Percentiles rank a stretch among this genome's conserved stretches.
Evolutionary conservation across 352 stramenopile genomes (phyloP).

Genomic region (Globisporangium okanoganense): DNA sequence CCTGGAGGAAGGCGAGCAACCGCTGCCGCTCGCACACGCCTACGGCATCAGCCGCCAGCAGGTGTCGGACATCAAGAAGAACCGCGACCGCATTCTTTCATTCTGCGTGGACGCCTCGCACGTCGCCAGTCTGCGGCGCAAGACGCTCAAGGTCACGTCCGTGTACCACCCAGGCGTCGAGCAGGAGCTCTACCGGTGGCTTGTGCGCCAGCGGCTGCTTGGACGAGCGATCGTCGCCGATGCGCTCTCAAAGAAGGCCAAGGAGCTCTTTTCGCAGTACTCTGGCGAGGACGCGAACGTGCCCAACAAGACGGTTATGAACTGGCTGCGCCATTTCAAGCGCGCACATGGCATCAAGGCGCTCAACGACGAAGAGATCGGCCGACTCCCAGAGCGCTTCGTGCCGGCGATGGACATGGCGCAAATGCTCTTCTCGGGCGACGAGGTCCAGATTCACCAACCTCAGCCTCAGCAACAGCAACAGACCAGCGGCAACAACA

Average conservation of each 20-base stretch:
- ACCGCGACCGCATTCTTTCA: constrained; percentile 68
- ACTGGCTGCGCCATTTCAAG: constrained; percentile 72
- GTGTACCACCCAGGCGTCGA: constrained; percentile 77
- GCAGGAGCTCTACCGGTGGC: constrained; percentile 80
- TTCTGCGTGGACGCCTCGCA: constrained; percentile 78
- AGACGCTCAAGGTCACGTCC: constrained; percentile 65
- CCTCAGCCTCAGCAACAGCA: constrained; percentile 1
- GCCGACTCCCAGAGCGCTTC: constrained; percentile 48
- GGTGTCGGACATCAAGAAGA: constrained; percentile 87
- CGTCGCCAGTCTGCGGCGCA: constrained; percentile 61
- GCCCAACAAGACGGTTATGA: constrained; percentile 40
- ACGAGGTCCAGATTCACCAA: neutral
- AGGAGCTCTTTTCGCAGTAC: constrained; percentile 74
- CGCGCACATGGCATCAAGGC: constrained; percentile 55
- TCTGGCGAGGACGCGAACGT: constrained; percentile 29
- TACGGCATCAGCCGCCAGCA: constrained; percentile 80
- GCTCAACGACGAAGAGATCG: constrained; percentile 46
- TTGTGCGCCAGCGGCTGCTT: constrained; percentile 65
- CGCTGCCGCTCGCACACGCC: constrained; percentile 46
- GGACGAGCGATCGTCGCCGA: constrained; percentile 43
- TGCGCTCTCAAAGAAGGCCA: constrained; percentile 42
- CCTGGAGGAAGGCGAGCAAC: constrained; percentile 62
- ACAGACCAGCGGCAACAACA: neutral
- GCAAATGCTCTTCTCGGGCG: neutral
- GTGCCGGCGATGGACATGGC: constrained; percentile 58